Percentiles rank a stretch among this genome's conserved stretches.
Conservation (phyloP, 2,329 filamentous ascomycete species). For the Ascochyta clinopodiicola region DNA sequence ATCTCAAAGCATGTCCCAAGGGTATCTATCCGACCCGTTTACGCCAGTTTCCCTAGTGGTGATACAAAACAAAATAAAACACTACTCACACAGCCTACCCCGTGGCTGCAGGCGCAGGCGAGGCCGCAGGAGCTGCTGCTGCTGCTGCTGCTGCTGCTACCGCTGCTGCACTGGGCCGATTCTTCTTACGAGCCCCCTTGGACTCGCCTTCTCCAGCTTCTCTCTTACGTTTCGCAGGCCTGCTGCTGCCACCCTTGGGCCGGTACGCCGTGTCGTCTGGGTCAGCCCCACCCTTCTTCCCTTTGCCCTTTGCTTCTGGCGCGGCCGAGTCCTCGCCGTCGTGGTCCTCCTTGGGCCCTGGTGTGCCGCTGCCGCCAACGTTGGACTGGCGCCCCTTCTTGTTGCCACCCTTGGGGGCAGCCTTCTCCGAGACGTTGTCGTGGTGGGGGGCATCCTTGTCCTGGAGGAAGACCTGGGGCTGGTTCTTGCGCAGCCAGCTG, state of each 20-base stretch:
- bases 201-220: slow-evolving; percentile 43
- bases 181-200: slow-evolving; percentile 45
- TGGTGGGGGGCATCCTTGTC: slow-evolving; percentile 61
- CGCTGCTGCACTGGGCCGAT: slow-evolving; percentile 32
- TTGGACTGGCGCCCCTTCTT: slow-evolving; percentile 45
- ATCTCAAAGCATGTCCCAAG: slow-evolving; percentile 12
- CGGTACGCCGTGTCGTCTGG: slow-evolving; percentile 55
- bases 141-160: background rate
- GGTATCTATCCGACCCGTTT: slow-evolving; percentile 19
- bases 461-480: slow-evolving; percentile 84
- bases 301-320: slow-evolving; percentile 36
- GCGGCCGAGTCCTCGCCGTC: slow-evolving; percentile 52
- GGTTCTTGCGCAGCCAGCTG: slow-evolving; percentile 90
- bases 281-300: slow-evolving; percentile 41
- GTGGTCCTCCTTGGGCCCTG: slow-evolving; percentile 45
- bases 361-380: slow-evolving; percentile 32
- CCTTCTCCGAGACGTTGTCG: slow-evolving; percentile 48
- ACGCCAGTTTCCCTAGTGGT: slow-evolving; percentile 10
- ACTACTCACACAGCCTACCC: background rate
- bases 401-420: slow-evolving; percentile 36
- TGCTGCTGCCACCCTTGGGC: slow-evolving; percentile 56
- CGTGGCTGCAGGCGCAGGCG: background rate
- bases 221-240: slow-evolving; percentile 53
- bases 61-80: background rate
- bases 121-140: background rate